Percentiles rank a stretch among this genome's conserved stretches.
Evolutionary conservation across 495 filamentous ascomycete species (phyloP).

Genomic region (Aspergillus coremiiformis): DNA sequence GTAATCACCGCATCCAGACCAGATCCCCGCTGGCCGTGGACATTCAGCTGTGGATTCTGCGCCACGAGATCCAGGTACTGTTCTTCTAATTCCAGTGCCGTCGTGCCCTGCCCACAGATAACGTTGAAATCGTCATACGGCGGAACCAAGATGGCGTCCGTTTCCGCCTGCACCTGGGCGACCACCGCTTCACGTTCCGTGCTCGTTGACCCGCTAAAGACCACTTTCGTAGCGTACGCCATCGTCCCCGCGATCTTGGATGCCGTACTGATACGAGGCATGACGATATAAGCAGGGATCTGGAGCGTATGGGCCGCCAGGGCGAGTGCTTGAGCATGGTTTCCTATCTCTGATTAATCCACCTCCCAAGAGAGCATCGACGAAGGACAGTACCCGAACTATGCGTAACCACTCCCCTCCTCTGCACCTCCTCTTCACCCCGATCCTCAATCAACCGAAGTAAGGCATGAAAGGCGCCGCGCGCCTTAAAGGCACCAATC

Average conservation of each 20-base stretch:
- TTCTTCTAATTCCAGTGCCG: constrained; percentile 70
- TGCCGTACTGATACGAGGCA: constrained; percentile 75
- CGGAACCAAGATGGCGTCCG: constrained; percentile 70
- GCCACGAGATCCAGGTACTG: constrained; percentile 54
- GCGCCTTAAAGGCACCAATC: constrained; percentile 87
- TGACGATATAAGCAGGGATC: constrained; percentile 75
- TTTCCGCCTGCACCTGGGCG: constrained; percentile 54
- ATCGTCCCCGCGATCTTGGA: constrained; percentile 80
- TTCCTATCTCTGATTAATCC: constrained; percentile 49
- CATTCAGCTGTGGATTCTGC: constrained; percentile 15
- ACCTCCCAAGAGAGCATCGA: background rate
- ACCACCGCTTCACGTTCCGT: constrained; percentile 76
- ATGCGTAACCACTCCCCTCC: constrained; percentile 81
- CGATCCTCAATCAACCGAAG: constrained; percentile 59
- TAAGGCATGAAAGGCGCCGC: constrained; percentile 87
- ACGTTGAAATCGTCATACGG: constrained; percentile 90
- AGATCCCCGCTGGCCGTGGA: constrained; percentile 11
- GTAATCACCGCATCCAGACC: constrained; percentile 72
- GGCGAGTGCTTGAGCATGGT: constrained; percentile 92
- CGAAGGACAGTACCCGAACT: constrained; percentile 57
- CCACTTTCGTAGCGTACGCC: constrained; percentile 66
- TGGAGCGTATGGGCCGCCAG: constrained; percentile 64
- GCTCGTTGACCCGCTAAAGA: constrained; percentile 75
- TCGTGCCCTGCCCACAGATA: constrained; percentile 85
- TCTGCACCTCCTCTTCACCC: constrained; percentile 46